Base-by-base conservation (phyloP, 73 alveolate genomes). In the Stentor roeselii region DNA sequence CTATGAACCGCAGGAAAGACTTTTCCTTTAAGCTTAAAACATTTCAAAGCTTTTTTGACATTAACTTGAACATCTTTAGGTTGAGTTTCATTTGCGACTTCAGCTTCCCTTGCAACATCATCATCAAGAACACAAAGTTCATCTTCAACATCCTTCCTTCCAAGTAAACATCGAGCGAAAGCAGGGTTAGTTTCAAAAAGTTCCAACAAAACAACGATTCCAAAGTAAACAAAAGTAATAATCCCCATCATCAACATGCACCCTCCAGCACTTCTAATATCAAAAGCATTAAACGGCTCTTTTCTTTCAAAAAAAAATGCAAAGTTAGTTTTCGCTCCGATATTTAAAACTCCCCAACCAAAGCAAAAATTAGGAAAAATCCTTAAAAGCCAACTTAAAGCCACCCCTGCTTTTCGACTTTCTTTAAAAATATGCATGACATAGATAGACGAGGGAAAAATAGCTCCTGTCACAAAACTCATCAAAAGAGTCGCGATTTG, bases 321-420 rank as follows among this genome's bases (percentile, higher is more conserved):
- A 60, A 83, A 88, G 37, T 78, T 38, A 32, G 77, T 41, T 78
- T 58, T 86, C 4, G 78, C 39, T 21, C 94, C 92, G 1, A 94
- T 88, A 42, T 76, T 85, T 59, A 91, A 78, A 58, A 92, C 83
- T 34, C 99, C 99, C 86, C 84, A 91, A 59, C 95, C 93, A 76
- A 96, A 90, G 41, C 98, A 86, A 86, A 96, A 97, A 50, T 96
- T 93, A 15, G 99, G 99, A 42, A 93, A 83, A 35, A 93, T 40
- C 77, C 97, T 91, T 78, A 96, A 95, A 60, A 96, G 60, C 95
- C 97, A 95, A 76, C 86, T 88, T 0, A 93, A 27, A 31, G 75
- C 83, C 78, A 88, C 90, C 3, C 97, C 99, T 31, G 78, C 75
- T 11, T 42, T 60, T 83, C 85, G 76, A 4, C 97, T 87, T 0